These are phyloP conservation scores for Clonostachys solani DNA, from an alignment of 2,329 filamentous ascomycete genomes.

Conservation along the genomic window DNA sequence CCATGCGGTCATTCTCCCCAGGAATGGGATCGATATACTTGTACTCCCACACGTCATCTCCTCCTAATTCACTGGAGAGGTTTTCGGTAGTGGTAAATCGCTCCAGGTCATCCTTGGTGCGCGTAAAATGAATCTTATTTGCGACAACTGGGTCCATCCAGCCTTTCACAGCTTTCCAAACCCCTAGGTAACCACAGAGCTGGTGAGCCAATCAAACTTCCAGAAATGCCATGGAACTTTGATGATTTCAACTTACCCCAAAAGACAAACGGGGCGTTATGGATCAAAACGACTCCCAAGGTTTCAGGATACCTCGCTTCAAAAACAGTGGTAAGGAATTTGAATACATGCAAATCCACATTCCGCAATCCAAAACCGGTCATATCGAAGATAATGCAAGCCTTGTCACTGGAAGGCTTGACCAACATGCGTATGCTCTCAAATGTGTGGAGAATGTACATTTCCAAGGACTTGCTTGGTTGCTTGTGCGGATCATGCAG, in stretches of 20 bases:
- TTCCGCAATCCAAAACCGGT: constrained; percentile 65
- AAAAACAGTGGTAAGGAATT: constrained; percentile 77
- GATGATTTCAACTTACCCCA: constrained; percentile 18
- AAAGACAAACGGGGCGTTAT: constrained; percentile 74
- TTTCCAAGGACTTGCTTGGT: constrained; percentile 24
- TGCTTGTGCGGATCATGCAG: constrained; percentile 23
- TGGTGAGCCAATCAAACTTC: too few species aligned
- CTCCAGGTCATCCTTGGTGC: constrained; percentile 55
- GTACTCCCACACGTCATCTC: constrained; percentile 65
- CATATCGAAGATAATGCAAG: constrained; percentile 64
- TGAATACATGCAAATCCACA: constrained; percentile 73
- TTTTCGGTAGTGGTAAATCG: constrained; percentile 55
- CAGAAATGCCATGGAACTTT: not conserved
- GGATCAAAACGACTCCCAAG: constrained; percentile 65
- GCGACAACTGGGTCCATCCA: constrained; percentile 76
- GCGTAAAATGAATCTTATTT: constrained; percentile 67
- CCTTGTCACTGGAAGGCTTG: constrained; percentile 1
- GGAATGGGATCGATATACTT: constrained; percentile 55
- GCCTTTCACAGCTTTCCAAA: constrained; percentile 63
- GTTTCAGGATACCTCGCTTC: constrained; percentile 76
- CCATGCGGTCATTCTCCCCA: constrained; percentile 52
- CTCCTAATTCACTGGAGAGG: constrained; percentile 56
- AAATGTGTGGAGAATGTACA: constrained; percentile 31
- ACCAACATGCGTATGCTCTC: constrained; percentile 22
- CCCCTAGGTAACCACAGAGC: constrained; percentile 11